A percentile compares a stretch with the other conserved stretches of the same genome.
Conservation (phyloP, 2,329 filamentous ascomycete genomes). For the Phyllosticta paracitricarpa region DNA sequence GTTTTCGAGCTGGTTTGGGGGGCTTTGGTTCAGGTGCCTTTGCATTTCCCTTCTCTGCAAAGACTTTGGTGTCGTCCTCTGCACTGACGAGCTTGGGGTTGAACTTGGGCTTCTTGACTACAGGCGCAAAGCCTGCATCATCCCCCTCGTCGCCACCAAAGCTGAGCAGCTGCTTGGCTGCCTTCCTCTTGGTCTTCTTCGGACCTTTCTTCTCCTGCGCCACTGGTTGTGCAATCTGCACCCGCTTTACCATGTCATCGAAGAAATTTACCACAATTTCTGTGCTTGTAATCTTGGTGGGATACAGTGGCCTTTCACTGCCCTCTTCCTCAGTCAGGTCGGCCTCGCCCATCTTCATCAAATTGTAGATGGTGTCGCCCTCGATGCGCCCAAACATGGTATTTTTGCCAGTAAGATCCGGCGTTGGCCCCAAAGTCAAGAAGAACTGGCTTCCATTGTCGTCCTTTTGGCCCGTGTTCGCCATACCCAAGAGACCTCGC, state of each 20-base stretch:
- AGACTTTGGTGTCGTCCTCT: constrained; percentile 26
- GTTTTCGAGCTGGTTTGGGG: background rate
- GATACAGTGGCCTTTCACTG: constrained; percentile 75
- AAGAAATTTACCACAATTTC: constrained; percentile 78
- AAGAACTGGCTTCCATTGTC: constrained; percentile 97
- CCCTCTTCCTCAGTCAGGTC: constrained; percentile 69
- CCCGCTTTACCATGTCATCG: constrained; percentile 65
- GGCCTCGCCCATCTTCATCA: constrained; percentile 84
- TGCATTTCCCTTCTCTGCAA: constrained; percentile 3
- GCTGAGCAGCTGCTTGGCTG: constrained; percentile 65
- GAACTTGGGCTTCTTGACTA: constrained; percentile 67
- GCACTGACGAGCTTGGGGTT: constrained; percentile 60
- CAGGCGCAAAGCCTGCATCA: constrained; percentile 45
- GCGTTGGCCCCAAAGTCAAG: constrained; percentile 72
- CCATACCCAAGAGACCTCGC: constrained; percentile 88
- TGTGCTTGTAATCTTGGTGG: constrained; percentile 63
- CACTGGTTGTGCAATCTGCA: constrained; percentile 44
- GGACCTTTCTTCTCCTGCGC: constrained; percentile 35
- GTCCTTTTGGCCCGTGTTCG: constrained; percentile 67
- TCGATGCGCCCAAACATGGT: constrained; percentile 88
- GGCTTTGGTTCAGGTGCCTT: background rate
- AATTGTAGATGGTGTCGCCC: constrained; percentile 91
- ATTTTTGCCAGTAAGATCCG: constrained; percentile 81
- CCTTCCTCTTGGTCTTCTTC: constrained; percentile 56
- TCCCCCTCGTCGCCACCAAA: constrained; percentile 58